Evolutionary conservation across 2,329 filamentous ascomycete species (phyloP).

Genomic region (Aspergillus aculeatinus): DNA sequence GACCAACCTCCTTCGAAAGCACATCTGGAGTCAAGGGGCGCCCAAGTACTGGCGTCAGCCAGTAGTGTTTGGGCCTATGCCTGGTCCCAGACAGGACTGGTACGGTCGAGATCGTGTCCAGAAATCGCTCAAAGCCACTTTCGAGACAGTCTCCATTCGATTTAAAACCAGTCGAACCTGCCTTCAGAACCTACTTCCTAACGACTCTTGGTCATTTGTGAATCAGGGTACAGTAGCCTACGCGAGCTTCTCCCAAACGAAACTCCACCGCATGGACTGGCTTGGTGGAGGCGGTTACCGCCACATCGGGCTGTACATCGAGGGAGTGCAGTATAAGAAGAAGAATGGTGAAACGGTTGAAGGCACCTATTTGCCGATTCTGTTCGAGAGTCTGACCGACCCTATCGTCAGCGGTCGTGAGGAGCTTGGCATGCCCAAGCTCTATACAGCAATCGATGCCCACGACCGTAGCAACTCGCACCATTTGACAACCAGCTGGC

Average conservation of each 20-base stretch:
- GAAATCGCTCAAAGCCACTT: constrained; percentile 36
- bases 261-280: constrained; percentile 57
- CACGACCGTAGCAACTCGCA: constrained; percentile 37
- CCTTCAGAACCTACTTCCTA: constrained; percentile 51
- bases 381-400: constrained; percentile 61
- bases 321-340: constrained; percentile 59
- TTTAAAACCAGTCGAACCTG: constrained; percentile 54
- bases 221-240: constrained; percentile 46
- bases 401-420: constrained; percentile 61
- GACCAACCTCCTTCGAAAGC: constrained; percentile 49
- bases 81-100: constrained; percentile 44
- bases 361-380: constrained; percentile 57
- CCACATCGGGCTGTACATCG: constrained; percentile 61
- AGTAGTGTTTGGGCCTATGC: constrained; percentile 49
- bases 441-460: constrained; percentile 54
- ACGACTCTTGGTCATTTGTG: constrained; percentile 43
- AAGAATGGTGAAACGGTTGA: constrained; percentile 48
- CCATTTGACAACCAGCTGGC: constrained; percentile 44
- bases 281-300: constrained; percentile 60
- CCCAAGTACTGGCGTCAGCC: constrained; percentile 48
- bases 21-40: constrained; percentile 46
- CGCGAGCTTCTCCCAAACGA: constrained; percentile 45
- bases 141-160: constrained; percentile 49
- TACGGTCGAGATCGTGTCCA: constrained; percentile 20
- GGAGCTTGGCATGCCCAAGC: constrained; percentile 62